Evolutionary conservation across 202 grass and related monocot species (phyloP), one percentile per base, ranked within the genome.

Genomic region (Zoysia matrella): DNA sequence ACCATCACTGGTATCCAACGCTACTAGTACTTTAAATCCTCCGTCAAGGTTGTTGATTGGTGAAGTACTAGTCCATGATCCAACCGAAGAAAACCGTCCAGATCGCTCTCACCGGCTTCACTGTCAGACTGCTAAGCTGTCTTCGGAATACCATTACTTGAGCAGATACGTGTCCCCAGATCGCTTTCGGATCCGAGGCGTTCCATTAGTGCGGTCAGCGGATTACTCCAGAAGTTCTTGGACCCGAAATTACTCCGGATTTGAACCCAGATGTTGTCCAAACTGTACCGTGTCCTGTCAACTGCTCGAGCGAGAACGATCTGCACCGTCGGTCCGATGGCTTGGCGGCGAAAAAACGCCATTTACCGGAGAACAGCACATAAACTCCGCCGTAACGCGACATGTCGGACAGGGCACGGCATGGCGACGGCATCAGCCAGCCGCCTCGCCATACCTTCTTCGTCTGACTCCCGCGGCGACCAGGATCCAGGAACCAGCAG

Each of bases 381-480:
- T 48, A 69, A 76, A 86, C 78, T 86, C 47, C 52, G 6, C 70
- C 61, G 47, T 47, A 75, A 86, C 52, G 54, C 16, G 47, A 52
- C 71, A 55, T 86, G 77, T 61, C 70, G 70, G 84, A 11, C 53
- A 6, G 10, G 30, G 36, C 65, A 52, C 5, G 22, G 30, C 63
- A 69, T 50, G 60, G 60, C 60, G 16, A 61, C 36, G 43, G 9
- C 56, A 36, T 36, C 30, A 36, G 30, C 30, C 30, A 36, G 30
- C 30, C 30, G 30, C 30, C 30, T 36, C 30, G 30, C 30, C 30
- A 36, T 36, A 36, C 45, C 30, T 36, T 7, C 56, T 47, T 5
- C 40, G 22, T 40, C 60, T 63, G 60, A 18, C 72, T 47, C 5
- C 56, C 10, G 16, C 74, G n/a, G 6, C 67, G 3, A 71, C 4